Evolutionary conservation across 805 yeast genomes (phyloP), one percentile per base, ranked within the genome.

Genomic region (Nakazawaea populi): DNA sequence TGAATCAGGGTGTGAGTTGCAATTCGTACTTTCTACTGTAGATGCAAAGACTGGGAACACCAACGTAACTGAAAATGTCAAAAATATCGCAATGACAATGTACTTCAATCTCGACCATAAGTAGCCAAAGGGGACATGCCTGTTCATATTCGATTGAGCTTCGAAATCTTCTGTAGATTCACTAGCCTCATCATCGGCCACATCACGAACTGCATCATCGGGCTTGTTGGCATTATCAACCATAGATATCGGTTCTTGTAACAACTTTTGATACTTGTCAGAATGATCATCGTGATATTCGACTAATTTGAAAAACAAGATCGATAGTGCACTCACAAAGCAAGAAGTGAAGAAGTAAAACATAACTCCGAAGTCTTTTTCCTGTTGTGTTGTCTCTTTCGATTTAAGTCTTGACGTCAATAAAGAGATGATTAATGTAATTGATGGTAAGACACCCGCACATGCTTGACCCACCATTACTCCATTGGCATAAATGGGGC

Each of bases 391-490:
- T 27, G 42, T 45, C 4, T 40, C 52, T 5, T 44, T 48, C 6
- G 50, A 31, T 7, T 51, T 18, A 4, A 49, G 5, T 8, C 46
- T 58, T 7, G 59, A 68, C 5, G 70, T 44, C 47, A 78, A 59
- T 29, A 80, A 80, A 9, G 86, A 78, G 9, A 76, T 53, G 54
- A 82, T 83, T 57, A 81, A 76, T 11, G 86, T 83, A 18, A 87
- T 62, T 0, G 96, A 82, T 2, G 99, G 98, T 36, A 92, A 69
- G 0, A 94, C 96, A 2, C 99, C 99, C 0, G 97, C 89, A 14
- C 92, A 71, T 0, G 96, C 96, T 65, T 92, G 96, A 1, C 99
- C 99, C 3, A 91, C 91, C 86, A 94, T 88, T 1, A 86, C 86
- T 0, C 87, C 95, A 60, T 94, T 96, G 9, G 96, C 91, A 62